phyloP scores from a whole-genome alignment of 2,329 filamentous ascomycete genomes.

The Aphanocladium album region DNA sequence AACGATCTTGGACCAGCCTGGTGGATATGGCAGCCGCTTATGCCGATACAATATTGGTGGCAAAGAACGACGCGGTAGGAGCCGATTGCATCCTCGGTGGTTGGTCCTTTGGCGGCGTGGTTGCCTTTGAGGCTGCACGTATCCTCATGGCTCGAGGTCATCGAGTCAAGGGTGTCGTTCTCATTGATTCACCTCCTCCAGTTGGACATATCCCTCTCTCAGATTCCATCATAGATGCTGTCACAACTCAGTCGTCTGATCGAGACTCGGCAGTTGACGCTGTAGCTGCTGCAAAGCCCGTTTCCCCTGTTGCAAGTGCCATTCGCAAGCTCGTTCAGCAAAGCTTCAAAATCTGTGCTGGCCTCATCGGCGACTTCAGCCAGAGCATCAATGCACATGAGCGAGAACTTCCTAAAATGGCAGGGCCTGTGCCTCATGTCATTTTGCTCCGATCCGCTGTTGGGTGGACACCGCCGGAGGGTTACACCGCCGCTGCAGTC shows the following conservation, averaged over 20 bases:
- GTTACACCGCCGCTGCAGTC: neutral
- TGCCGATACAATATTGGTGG: neutral
- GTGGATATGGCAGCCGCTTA: neutral
- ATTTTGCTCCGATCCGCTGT: neutral
- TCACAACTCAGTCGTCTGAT: neutral
- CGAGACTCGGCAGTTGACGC: neutral
- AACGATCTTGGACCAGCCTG: neutral
- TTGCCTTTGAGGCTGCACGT: constrained; percentile 42
- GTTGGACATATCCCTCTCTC: constrained; percentile 44
- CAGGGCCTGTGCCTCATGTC: neutral
- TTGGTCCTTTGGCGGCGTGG: constrained; percentile 51
- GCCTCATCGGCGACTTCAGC: neutral
- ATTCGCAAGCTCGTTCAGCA: neutral
- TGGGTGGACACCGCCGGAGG: neutral
- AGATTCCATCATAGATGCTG: constrained; percentile 14
- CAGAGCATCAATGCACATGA: no score
- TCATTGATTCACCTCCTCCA: constrained; percentile 41
- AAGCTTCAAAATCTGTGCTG: neutral
- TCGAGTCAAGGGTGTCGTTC: constrained; percentile 33
- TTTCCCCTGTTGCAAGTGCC: neutral
- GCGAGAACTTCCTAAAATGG: neutral
- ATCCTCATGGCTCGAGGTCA: constrained; percentile 33
- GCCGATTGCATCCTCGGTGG: constrained; percentile 35
- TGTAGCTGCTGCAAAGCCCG: neutral
- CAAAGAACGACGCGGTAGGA: neutral